A percentile compares a stretch with the other conserved stretches of the same genome.
Evolutionary conservation across 768 basidiomycete species (phyloP).

Genomic region (Mycena kentingensis): DNA sequence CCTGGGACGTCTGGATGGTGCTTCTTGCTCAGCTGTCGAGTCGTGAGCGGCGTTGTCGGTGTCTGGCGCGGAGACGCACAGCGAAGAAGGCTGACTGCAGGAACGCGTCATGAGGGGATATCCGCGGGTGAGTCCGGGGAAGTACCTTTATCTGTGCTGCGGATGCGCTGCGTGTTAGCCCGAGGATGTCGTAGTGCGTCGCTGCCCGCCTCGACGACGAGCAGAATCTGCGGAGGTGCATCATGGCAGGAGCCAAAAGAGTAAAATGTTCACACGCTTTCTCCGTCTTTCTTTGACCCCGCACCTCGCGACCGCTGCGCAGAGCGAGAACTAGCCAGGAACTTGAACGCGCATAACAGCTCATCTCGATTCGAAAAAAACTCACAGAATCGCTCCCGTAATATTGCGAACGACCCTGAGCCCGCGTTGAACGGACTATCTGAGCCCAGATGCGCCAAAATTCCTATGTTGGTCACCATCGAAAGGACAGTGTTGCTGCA

Average conservation of each 20-base stretch:
- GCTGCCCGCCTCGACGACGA: constrained; percentile 10
- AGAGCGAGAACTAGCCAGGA: too few relatives aligned
- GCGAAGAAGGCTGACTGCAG: constrained; percentile 18
- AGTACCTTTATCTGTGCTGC: constrained; percentile 14
- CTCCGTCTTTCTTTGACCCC: too few relatives aligned
- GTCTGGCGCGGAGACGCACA: background rate
- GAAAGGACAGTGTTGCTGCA: too few relatives aligned
- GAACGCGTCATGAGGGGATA: background rate
- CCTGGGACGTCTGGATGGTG: constrained; percentile 20
- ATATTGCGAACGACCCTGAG: too few relatives aligned
- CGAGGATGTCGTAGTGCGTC: constrained; percentile 21
- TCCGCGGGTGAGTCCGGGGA: background rate
- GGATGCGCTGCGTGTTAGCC: constrained; percentile 1
- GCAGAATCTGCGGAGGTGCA: constrained; percentile 20
- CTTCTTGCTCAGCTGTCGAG: constrained; percentile 14
- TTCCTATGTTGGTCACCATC: too few relatives aligned
- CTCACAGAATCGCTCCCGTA: too few relatives aligned
- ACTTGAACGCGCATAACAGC: too few relatives aligned
- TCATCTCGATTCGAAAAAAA: too few relatives aligned
- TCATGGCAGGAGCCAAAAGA: background rate
- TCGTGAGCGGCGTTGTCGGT: background rate
- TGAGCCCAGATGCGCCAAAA: too few relatives aligned
- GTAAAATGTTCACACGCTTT: too few relatives aligned
- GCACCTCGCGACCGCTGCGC: too few relatives aligned
- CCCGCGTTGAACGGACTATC: too few relatives aligned